Base-by-base conservation (phyloP, 441 rosid species). In the Bruguiera hainesii region DNA sequence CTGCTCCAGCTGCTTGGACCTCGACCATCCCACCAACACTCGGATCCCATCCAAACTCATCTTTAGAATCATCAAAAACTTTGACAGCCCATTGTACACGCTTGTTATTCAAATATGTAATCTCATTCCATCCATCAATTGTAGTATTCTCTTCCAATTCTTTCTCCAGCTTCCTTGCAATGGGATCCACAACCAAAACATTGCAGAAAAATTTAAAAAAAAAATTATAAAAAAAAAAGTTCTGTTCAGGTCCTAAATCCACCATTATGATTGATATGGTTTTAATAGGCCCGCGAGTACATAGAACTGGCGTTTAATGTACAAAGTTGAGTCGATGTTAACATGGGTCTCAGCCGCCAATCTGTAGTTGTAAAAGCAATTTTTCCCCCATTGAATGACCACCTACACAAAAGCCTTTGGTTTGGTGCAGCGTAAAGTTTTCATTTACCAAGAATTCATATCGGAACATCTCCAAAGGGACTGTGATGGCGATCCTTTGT, bases 101-200 rank as follows among this genome's bases (percentile, higher is more conserved):
- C 63, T 75, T 78, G 42, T 71, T 70, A 70, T 78, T 75, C 4
- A 80, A 77, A 31, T 79, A 80, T 65, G 81, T 79, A 82, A 83
- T 74, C 80, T 91, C 90, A 53, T 88, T 66, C 98, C 99, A 94
- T 73, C 88, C 90, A 18, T 82, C 83, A 30, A 91, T 28, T 74
- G 71, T 88, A 0, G 85, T 81, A 52, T 50, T 71, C 74, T 85
- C 94, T 37, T 86, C 89, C 39, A 89, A 64, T 71, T 76, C 80
- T 25, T 89, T 79, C 52, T 89, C 97, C 70, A 89, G 67, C 84
- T 76, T 82, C 76, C 91, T 61, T 49, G 93, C 90, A 28, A 94
- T 60, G 37, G 37, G 80, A 80, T 20, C 81, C 75, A 18, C 37
- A 33, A 33, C 37, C 35, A 31, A 6, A 6, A 7, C 35, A 28